phyloP scores from a whole-genome alignment of 1,139 yeast genomes.

The Kurtzmaniella natalensis region DNA sequence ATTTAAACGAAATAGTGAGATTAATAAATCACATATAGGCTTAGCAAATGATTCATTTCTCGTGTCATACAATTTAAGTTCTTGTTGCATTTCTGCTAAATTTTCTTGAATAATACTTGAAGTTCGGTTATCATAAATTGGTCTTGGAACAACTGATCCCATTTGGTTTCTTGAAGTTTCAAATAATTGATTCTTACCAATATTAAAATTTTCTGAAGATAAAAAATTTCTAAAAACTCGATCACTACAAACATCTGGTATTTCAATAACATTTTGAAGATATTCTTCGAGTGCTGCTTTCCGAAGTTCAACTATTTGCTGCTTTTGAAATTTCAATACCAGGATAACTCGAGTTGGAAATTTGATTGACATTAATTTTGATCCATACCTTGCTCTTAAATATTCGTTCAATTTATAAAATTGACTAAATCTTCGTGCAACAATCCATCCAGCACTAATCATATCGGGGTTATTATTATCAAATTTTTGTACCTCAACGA shows the following conservation, averaged over 20 bases:
- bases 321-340: conserved; percentile 62
- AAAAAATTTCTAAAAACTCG: conserved; percentile 70
- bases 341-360: conserved; percentile 64
- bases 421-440: conserved; percentile 83
- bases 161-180: conserved; percentile 18
- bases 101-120: conserved; percentile 22
- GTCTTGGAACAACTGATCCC: conserved; percentile 38
- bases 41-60: conserved; percentile 49
- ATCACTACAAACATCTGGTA: conserved; percentile 71
- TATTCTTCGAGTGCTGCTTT: conserved; percentile 59
- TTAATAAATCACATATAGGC: conserved; percentile 76
- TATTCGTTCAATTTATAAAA: conserved; percentile 70
- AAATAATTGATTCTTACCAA: conserved; percentile 32
- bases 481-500: conserved; percentile 68
- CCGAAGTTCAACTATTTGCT: conserved; percentile 62
- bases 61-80: conserved; percentile 38
- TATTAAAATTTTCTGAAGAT: conserved; percentile 63
- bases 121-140: conserved; percentile 13
- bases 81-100: conserved; percentile 39
- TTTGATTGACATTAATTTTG: conserved; percentile 44
- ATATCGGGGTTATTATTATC: conserved; percentile 38
- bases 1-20: conserved; percentile 65
- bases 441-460: conserved; percentile 78
- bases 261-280: conserved; percentile 49
- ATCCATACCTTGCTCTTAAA: conserved; percentile 45